phyloP scores from a whole-genome alignment of 2,329 filamentous ascomycete genomes.

The Ophiostoma populinum region DNA sequence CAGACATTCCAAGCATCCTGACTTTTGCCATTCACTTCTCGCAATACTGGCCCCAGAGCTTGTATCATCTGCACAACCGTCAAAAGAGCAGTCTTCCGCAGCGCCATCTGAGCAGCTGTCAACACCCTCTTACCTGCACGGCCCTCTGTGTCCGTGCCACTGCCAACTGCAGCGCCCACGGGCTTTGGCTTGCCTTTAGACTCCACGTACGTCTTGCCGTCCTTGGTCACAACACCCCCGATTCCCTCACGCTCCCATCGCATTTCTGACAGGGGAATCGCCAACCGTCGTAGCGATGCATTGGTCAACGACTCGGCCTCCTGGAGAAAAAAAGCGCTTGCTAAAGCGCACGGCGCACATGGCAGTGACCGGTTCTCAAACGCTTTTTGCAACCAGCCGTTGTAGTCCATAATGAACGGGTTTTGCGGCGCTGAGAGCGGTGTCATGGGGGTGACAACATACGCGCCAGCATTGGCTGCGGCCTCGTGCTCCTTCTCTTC shows the following conservation, averaged over 20 bases:
- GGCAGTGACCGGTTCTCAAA: constrained; percentile 55
- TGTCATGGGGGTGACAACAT: constrained; percentile 66
- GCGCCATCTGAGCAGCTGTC: constrained; percentile 50
- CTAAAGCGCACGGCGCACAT: constrained; percentile 59
- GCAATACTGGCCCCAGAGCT: constrained; percentile 64
- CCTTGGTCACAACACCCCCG: constrained; percentile 42
- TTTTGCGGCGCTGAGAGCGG: constrained; percentile 70
- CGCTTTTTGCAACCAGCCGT: constrained; percentile 61
- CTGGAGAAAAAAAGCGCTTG: constrained; percentile 62
- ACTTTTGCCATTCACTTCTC: constrained; percentile 70
- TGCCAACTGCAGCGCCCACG: background rate
- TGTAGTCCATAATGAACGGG: constrained; percentile 66
- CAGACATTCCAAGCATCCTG: constrained; percentile 86
- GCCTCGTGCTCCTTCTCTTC: constrained; percentile 42
- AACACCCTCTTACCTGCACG: constrained; percentile 29
- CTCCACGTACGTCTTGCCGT: constrained; percentile 42
- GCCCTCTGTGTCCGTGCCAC: background rate
- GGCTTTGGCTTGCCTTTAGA: constrained; percentile 16
- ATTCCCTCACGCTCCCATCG: constrained; percentile 72
- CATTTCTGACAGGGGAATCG: constrained; percentile 71
- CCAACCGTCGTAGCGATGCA: constrained; percentile 57
- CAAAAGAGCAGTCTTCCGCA: constrained; percentile 64
- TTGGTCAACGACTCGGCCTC: constrained; percentile 57
- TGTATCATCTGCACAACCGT: constrained; percentile 73
- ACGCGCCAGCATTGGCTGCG: constrained; percentile 58